phyloP scores from a whole-genome alignment of 805 yeast species.

The Wickerhamomyces pijperi region DNA sequence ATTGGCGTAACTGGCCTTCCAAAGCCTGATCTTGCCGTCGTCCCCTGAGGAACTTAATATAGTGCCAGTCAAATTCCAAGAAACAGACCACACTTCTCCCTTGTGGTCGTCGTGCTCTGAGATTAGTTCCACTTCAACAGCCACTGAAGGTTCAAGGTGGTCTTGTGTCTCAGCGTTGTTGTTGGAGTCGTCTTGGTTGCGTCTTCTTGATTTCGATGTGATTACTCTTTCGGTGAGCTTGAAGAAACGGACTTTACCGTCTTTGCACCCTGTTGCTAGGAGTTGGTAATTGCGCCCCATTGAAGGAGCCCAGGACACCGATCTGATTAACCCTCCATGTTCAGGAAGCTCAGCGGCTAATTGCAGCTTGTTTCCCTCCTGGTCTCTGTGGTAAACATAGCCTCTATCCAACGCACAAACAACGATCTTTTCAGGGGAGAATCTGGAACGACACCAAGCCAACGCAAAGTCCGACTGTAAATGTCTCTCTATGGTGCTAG shows the following conservation, averaged over 20 bases:
- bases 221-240: constrained; percentile 42
- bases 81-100: constrained; percentile 91
- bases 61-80: constrained; percentile 93
- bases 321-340: constrained; percentile 77
- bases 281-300: constrained; percentile 85
- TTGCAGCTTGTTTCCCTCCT: constrained; percentile 34
- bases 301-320: constrained; percentile 93
- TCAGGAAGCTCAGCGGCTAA: constrained; percentile 64
- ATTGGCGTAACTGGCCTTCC: constrained; percentile 81
- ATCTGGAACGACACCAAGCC: constrained; percentile 86
- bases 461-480: constrained; percentile 78
- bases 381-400: constrained; percentile 51
- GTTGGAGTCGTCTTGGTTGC: neutral
- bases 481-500: constrained; percentile 65
- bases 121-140: constrained; percentile 41
- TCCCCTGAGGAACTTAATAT: constrained; percentile 90
- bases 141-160: constrained; percentile 17
- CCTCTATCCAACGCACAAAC: constrained; percentile 86
- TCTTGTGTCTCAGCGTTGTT: constrained; percentile 7
- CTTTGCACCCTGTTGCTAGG: constrained; percentile 93
- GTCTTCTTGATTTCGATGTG: neutral
- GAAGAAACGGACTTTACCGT: constrained; percentile 82
- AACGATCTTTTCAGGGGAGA: constrained; percentile 68
- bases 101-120: constrained; percentile 68
- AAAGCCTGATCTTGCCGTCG: constrained; percentile 82